Conservation (phyloP, 176 grass and related monocot species). For the Oryza rufipogon region DNA sequence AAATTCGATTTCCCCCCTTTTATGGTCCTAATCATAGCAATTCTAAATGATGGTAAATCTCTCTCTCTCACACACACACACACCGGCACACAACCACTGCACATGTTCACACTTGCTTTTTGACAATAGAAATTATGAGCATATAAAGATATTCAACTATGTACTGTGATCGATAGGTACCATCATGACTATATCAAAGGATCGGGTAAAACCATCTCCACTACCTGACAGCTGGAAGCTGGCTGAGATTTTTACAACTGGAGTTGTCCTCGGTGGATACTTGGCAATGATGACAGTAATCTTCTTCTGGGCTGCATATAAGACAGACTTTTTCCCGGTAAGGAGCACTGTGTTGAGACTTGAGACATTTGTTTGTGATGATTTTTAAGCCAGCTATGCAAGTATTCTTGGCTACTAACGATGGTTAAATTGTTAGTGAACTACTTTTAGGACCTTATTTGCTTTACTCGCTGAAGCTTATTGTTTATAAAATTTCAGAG, state of each 20-base stretch:
- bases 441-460: not conserved
- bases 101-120: not conserved
- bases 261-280: constrained; percentile 73
- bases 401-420: not conserved
- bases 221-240: constrained; percentile 78
- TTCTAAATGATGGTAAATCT: constrained; percentile 71
- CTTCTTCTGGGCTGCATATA: constrained; percentile 76
- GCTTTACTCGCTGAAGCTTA: not conserved
- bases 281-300: constrained; percentile 80
- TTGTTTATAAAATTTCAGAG: constrained; percentile 35
- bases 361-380: not conserved
- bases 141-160: not conserved
- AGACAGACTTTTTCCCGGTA: constrained; percentile 79
- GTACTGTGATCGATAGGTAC: constrained; percentile 50
- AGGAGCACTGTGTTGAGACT: not conserved
- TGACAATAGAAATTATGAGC: not conserved
- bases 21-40: constrained; percentile 84
- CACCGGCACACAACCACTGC: not conserved
- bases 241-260: constrained; percentile 77
- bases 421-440: not conserved
- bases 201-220: constrained; percentile 77
- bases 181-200: constrained; percentile 90
- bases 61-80: not conserved
- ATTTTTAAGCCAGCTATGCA: not conserved
- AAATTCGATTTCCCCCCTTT: constrained; percentile 80